Base-by-base conservation (phyloP, 106 monocot genomes). In the Alisma plantagoaquatica region DNA sequence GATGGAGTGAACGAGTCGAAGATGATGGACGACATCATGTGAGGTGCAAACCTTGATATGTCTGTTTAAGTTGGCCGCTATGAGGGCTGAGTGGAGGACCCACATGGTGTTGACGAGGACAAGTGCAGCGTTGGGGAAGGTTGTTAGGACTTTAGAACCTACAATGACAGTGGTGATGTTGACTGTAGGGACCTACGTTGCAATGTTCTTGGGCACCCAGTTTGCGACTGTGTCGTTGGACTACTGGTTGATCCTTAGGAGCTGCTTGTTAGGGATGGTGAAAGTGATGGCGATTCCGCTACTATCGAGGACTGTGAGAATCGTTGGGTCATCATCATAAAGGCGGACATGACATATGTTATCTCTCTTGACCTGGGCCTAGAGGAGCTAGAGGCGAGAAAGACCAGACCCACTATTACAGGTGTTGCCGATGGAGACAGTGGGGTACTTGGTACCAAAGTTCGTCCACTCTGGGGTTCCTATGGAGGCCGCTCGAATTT, bases 1-100 rank as follows among this genome's bases (percentile, higher is more conserved):
- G 86, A 92, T 3, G 86, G 98, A 16, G 98, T 89, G 48, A 98
- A 98, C 22, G 98, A 98, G 42, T 98, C 98, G 0, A 98, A 82
- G 35, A 98, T 86, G 26, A 98, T 71, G 49, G 98, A 98, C 9
- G 98, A 98, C 8, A 90, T 69, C n/a, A 48, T 79, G 90, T 4
- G 98, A 85, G 12, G 90, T 78, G 12, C 84, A 89, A 29, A 98
- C 76, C 68, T 85, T 90, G 59, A 98, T 78, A 35, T 68, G 70
- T 8, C 69, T 47, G 49, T 98, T 85, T 12, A 98, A 85, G 55
- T 82, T 77, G 31, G 98, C 77, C 0, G 98, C 89, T 2, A 98
- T 90, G 30, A 98, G 98, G 4, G 98, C 98, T 9, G 90, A 78
- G 59, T 98, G 98, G 28, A 98, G 58, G 65, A 74, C 89, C 22